Conservation (phyloP, 768 basidiomycete species). For the Guyanaporus albipodus region DNA sequence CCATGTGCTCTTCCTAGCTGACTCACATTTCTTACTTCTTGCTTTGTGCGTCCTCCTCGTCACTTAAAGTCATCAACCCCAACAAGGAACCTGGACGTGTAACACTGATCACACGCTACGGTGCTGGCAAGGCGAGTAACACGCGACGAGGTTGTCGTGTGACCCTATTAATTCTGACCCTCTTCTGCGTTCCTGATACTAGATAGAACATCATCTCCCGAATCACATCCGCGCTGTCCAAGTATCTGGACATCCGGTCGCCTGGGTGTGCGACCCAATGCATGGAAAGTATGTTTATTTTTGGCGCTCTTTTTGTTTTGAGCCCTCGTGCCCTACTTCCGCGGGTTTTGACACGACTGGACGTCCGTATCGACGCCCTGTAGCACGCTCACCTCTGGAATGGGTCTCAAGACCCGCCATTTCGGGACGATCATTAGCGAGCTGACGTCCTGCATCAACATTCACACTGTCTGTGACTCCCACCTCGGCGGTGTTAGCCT, state of each 20-base stretch:
- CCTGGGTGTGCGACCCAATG: constrained; percentile 98
- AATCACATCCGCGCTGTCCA: constrained; percentile 81
- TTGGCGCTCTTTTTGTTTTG: neutral
- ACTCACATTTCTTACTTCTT: neutral
- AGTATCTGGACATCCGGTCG: constrained; percentile 76
- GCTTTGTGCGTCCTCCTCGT: neutral
- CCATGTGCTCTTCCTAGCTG: neutral
- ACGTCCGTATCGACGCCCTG: neutral
- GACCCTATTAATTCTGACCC: neutral
- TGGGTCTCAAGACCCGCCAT: constrained; percentile 85
- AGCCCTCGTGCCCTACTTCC: neutral
- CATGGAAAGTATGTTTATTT: constrained; percentile 83
- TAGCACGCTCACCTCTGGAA: constrained; percentile 79
- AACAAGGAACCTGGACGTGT: constrained; percentile 77
- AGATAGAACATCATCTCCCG: constrained; percentile 75
- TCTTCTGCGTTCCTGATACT: neutral
- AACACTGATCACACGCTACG: constrained; percentile 91
- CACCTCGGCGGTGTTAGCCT: constrained; percentile 81
- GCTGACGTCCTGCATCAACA: constrained; percentile 73
- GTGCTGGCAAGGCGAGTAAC: constrained; percentile 86
- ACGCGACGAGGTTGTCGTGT: constrained; percentile 10
- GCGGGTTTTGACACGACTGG: neutral
- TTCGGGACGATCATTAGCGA: constrained; percentile 89
- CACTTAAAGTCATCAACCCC: constrained; percentile 91
- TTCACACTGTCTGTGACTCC: constrained; percentile 73